Conservation (phyloP, 192 early-diverging fungal genomes). For the Dimargaris cristalligena region DNA sequence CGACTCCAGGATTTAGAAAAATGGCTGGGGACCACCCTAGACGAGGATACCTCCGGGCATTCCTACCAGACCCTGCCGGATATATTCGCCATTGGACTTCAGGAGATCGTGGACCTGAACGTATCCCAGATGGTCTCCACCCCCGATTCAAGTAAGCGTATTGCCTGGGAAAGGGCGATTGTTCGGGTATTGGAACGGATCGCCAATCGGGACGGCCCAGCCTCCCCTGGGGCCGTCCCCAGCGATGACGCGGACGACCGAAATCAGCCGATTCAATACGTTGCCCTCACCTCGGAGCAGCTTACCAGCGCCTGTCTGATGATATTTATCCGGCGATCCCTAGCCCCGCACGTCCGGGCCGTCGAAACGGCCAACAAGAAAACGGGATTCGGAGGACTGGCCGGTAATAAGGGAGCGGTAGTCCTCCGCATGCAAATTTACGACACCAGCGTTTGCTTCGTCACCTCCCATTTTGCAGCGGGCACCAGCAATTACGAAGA, state of each 20-base stretch:
- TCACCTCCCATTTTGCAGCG: slow-evolving; percentile 88
- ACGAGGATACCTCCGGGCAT: no score
- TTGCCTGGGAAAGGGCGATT: slow-evolving; percentile 22
- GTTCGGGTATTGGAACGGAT: slow-evolving; percentile 22
- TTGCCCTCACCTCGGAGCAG: slow-evolving; percentile 68
- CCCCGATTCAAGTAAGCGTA: slow-evolving; percentile 42
- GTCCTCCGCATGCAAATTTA: slow-evolving; percentile 72
- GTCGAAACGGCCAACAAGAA: slow-evolving; percentile 76
- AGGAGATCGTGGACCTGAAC: slow-evolving; percentile 92
- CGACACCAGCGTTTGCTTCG: slow-evolving; percentile 78
- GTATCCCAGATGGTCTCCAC: slow-evolving; percentile 46
- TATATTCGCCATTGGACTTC: slow-evolving; percentile 74
- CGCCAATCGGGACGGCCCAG: slow-evolving; percentile 14
- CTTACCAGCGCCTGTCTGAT: slow-evolving; percentile 82
- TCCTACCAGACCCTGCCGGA: slow-evolving; percentile 57
- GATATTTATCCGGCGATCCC: slow-evolving; percentile 60
- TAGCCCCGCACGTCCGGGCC: slow-evolving; percentile 51
- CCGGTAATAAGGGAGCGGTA: slow-evolving; percentile 95
- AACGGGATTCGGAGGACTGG: slow-evolving; percentile 89
- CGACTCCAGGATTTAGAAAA: slow-evolving; percentile 2
- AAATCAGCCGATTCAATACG: slow-evolving; percentile 34
- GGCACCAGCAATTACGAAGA: slow-evolving; percentile 58
- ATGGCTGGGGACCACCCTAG: slow-evolving; percentile 25
- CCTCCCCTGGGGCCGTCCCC: no score
- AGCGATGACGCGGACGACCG: slow-evolving; percentile 15